Conservation (phyloP, 495 filamentous ascomycete genomes). For the Thermochaetoides thermophila region DNA sequence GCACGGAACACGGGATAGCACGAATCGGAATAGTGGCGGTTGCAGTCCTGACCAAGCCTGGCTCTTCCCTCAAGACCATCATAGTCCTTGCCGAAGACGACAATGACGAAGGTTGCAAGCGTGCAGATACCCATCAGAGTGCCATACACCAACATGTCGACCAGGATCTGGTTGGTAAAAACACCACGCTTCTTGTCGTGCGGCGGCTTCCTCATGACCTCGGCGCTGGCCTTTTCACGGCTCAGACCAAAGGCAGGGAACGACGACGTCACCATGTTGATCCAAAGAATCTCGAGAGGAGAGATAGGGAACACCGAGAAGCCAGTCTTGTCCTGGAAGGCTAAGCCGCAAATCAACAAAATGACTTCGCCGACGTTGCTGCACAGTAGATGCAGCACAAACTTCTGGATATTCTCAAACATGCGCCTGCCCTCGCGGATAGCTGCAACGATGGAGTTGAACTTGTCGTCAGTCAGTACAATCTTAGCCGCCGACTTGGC, state of each 20-base stretch:
- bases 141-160: constrained; percentile 64
- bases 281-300: constrained; percentile 63
- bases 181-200: constrained; percentile 51
- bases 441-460: constrained; percentile 61
- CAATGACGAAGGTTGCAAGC: constrained; percentile 51
- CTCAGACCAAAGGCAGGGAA: constrained; percentile 65
- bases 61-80: too few species aligned
- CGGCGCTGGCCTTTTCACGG: constrained; percentile 48
- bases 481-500: constrained; percentile 81
- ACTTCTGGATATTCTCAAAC: constrained; percentile 76
- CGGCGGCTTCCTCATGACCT: constrained; percentile 58
- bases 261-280: constrained; percentile 63
- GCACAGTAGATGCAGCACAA: constrained; percentile 56
- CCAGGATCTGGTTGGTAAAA: constrained; percentile 53
- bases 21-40: constrained; percentile 35
- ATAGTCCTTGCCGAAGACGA: constrained; percentile 51
- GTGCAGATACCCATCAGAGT: constrained; percentile 51
- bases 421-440: constrained; percentile 59
- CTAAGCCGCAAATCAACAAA: constrained; percentile 54
- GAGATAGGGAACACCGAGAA: constrained; percentile 63
- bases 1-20: constrained; percentile 60
- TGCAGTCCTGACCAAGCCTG: constrained; percentile 56
- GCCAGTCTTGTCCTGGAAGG: constrained; percentile 47
- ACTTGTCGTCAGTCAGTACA: constrained; percentile 81
- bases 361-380: constrained; percentile 65